Conservation (phyloP, 1,284 basidiomycete species). For the Neolentinus lepideus region DNA sequence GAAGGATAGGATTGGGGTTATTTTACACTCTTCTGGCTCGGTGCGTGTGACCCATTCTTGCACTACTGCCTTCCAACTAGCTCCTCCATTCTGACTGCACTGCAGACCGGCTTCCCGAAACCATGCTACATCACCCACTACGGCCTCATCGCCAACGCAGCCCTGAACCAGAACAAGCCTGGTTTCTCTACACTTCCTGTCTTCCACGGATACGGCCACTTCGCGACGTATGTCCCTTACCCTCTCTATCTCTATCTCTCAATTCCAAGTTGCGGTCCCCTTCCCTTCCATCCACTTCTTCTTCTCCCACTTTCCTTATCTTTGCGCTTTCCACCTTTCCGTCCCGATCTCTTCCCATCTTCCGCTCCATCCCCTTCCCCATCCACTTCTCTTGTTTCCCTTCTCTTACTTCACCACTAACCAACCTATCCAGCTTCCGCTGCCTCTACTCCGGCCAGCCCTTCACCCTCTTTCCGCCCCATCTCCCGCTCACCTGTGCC, state of each 20-base stretch:
- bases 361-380: not conserved
- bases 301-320: too few relatives aligned
- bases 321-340: too few relatives aligned
- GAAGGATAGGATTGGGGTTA: conserved; percentile 32
- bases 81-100: too few relatives aligned
- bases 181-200: conserved; percentile 40
- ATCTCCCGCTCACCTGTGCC: conserved; percentile 42
- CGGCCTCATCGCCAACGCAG: conserved; percentile 27
- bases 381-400: not conserved
- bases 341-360: too few relatives aligned
- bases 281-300: too few relatives aligned
- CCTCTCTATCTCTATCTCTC: too few relatives aligned
- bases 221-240: conserved; percentile 35
- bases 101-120: conserved; percentile 33
- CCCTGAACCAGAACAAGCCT: conserved; percentile 29
- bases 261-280: too few relatives aligned
- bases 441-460: conserved; percentile 35
- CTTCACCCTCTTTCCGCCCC: conserved; percentile 44
- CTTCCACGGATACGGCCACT: conserved; percentile 41
- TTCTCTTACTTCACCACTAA: not conserved
- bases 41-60: conserved; percentile 31
- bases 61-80: too few relatives aligned
- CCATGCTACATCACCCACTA: conserved; percentile 36
- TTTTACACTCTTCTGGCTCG: conserved; percentile 59
- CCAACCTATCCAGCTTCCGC: conserved; percentile 16